These are phyloP conservation scores for Cystofilobasidium capitatum DNA, from an alignment of 768 basidiomycete genomes.

Conservation along the genomic window DNA sequence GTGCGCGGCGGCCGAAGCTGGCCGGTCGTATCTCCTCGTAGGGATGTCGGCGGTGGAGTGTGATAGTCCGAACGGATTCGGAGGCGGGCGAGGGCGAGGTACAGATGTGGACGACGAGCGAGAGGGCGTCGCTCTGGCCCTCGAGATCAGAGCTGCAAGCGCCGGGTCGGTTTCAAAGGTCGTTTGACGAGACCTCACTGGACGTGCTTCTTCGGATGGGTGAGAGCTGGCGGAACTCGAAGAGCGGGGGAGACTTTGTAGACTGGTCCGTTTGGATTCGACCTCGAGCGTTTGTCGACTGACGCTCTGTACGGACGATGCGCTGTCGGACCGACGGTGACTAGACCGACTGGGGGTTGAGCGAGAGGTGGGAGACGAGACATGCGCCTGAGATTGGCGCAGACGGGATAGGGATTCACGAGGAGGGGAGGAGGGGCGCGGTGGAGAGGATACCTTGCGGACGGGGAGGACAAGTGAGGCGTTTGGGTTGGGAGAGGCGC, in stretches of 20 bases:
- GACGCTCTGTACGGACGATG: background rate
- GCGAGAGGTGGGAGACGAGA: background rate
- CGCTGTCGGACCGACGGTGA: background rate
- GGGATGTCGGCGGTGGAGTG: background rate
- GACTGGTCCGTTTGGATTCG: background rate
- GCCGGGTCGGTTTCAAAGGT: background rate
- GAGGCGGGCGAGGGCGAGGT: background rate
- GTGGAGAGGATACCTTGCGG: background rate
- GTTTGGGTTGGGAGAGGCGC: background rate
- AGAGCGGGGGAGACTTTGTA: background rate
- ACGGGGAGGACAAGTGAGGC: background rate
- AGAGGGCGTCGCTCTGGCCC: background rate
- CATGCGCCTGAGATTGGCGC: background rate
- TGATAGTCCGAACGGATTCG: background rate
- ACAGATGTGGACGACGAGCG: background rate
- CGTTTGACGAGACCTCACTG: background rate
- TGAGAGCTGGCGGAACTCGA: background rate
- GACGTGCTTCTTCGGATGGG: background rate
- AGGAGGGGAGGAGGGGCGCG: background rate
- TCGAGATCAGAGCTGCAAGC: background rate
- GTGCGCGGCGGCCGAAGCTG: background rate
- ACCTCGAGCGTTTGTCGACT: too few relatives aligned
- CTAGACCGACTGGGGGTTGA: background rate
- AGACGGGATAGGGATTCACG: background rate
- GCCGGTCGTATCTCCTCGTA: too few relatives aligned